Evolutionary conservation across 169 alveolate species (phyloP).

Genomic region (Eimeria necatrix): DNA sequence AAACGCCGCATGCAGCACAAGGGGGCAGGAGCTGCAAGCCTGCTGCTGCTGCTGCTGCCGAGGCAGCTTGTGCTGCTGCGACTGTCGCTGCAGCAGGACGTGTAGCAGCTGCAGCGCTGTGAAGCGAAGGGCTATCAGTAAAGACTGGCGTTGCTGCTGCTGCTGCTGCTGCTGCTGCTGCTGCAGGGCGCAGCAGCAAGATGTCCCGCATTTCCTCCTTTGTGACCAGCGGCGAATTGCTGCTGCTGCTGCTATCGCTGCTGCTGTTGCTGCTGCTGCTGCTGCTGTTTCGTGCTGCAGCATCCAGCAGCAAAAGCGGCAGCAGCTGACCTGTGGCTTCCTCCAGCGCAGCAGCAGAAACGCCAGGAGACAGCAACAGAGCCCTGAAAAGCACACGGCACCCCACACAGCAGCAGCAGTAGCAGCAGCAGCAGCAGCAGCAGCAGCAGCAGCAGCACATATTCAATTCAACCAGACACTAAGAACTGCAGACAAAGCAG

Average conservation of each 20-base stretch:
- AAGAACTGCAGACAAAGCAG: neutral
- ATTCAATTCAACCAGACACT: neutral
- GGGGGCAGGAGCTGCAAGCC: neutral
- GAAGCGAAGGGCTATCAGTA: neutral
- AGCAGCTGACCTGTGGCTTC: neutral
- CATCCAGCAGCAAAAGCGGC: neutral
- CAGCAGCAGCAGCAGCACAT: neutral
- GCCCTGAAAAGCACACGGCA: neutral
- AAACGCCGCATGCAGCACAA: neutral
- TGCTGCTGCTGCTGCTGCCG: slow-evolving; percentile 16
- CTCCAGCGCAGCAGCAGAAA: neutral
- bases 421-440: neutral
- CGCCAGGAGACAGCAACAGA: neutral
- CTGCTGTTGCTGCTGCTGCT: slow-evolving; percentile 4
- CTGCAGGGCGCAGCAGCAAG: neutral
- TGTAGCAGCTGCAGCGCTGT: neutral
- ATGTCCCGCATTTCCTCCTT: neutral
- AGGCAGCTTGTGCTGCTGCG: neutral
- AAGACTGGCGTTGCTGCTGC: neutral
- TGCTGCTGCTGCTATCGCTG: neutral
- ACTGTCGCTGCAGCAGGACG: neutral
- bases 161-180: neutral
- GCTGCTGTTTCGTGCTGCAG: neutral
- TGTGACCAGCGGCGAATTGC: neutral
- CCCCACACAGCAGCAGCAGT: too few relatives aligned